These are phyloP conservation scores for Mycosarcoma maydis DNA, from an alignment of 1,284 basidiomycete species.

Conservation along the genomic window DNA sequence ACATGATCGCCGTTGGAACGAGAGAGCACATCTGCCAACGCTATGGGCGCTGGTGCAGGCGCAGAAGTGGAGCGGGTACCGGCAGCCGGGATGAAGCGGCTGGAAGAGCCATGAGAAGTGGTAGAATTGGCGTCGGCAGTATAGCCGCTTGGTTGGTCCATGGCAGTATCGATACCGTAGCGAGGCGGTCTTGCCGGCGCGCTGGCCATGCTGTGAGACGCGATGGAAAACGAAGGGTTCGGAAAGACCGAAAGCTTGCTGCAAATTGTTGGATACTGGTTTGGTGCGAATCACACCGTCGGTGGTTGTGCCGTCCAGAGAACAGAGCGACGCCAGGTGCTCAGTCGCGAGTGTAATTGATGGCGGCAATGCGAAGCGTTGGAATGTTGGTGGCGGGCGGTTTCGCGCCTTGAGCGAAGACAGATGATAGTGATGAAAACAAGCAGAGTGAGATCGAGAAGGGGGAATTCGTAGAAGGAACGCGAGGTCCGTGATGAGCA, in stretches of 20 bases:
- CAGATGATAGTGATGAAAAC: too few species aligned
- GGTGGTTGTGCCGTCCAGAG: too few species aligned
- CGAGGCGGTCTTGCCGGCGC: conserved; percentile 36
- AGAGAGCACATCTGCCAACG: conserved; percentile 51
- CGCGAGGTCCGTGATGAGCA: too few species aligned
- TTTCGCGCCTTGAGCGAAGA: too few species aligned
- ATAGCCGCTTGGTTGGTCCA: conserved; percentile 13
- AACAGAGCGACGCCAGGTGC: too few species aligned
- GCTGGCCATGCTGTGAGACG: conserved; percentile 23
- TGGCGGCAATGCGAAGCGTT: too few species aligned
- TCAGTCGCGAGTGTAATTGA: too few species aligned
- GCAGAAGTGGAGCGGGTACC: conserved; percentile 34
- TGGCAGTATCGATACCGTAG: conserved; percentile 30
- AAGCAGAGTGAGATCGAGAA: too few species aligned
- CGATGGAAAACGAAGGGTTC: background rate
- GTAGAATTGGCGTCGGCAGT: conserved; percentile 30
- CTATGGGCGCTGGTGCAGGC: conserved; percentile 42
- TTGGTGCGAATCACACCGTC: too few species aligned
- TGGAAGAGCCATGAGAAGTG: conserved; percentile 40
- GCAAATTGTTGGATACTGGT: background rate
- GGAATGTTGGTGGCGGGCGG: too few species aligned
- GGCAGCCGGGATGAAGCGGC: conserved; percentile 23
- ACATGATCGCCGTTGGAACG: conserved; percentile 41
- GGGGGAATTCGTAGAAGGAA: too few species aligned
- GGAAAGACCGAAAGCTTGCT: background rate